Evolutionary conservation across 1,284 basidiomycete genomes (phyloP), one percentile per base, ranked within the genome.

Genomic region (Pulchroboletus neoregius): DNA sequence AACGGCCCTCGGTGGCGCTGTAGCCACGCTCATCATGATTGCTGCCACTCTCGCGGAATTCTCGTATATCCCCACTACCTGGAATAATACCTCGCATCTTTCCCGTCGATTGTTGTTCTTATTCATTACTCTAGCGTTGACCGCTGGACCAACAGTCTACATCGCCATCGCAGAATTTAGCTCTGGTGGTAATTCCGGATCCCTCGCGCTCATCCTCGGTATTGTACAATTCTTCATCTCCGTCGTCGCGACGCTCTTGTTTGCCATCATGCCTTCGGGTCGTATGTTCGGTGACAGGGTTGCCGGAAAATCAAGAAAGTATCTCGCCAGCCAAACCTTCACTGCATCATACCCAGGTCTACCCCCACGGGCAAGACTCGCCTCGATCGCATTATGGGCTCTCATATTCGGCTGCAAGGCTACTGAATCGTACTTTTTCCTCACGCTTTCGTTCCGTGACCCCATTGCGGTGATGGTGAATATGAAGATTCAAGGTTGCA

Each of bases 281-380:
- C 82, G 94, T 22, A 91, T 93, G 84, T 96, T 97, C 63, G 94
- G 94, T 26, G 94, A 96, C 66, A 82, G 93, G 43, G 94, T 97
- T 1, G 89, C 87, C 1, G 88, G 93, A 52, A 96, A 94, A 70
- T 87, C 83, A 13, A 77, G 94, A 58, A 97, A 96, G 64, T 97
- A 96, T 66, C 84, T 96, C 49, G 94, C 91, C 18, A 92, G 84
- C 57, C 94, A 97, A 68, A 95, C 94, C 0, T 96, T 97, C 69
- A 96, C 94, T 0, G 94, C 94, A 1, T 90, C 87, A 46, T 96
- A 97, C 66, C 94, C 92, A 0, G 60, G 72, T 1, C 72, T 97
- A 23, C 71, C 74, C 30, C 61, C 66, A 27, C 67, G 71, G 20
- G 79, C 81, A 27, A 86, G 94, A 24, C 57, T 82, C 2, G 86